Conservation (phyloP, 208 protist species). For the Crithidia bombi region DNA sequence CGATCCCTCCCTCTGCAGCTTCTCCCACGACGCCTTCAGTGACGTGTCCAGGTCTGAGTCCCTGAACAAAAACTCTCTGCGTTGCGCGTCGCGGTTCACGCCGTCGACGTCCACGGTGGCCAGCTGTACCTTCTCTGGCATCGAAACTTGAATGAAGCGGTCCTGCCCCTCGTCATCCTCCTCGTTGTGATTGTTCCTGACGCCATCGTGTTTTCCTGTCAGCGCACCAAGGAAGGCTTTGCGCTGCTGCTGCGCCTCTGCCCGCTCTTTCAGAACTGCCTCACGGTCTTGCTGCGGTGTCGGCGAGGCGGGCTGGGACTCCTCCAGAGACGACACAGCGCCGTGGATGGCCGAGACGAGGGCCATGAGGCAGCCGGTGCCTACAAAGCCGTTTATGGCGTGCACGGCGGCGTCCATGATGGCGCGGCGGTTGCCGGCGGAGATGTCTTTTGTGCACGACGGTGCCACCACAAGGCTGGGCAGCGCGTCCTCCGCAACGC, state of each 20-base stretch:
- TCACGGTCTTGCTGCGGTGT: conserved; percentile 17
- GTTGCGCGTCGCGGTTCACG: conserved; percentile 33
- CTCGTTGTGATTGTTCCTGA: conserved; percentile 4
- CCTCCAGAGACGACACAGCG: conserved; percentile 41
- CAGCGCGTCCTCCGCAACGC: conserved; percentile 14
- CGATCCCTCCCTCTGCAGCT: conserved; percentile 52
- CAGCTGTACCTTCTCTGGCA: conserved; percentile 75
- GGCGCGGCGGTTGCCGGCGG: conserved; percentile 50
- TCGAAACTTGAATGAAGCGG: conserved; percentile 48
- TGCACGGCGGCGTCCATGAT: conserved; percentile 78
- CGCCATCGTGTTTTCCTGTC: conserved; percentile 35
- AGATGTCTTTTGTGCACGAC: conserved; percentile 69
- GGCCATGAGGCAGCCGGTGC: conserved; percentile 66
- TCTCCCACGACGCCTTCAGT: conserved; percentile 66
- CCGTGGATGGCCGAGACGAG: conserved; percentile 75
- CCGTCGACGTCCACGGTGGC: conserved; percentile 55
- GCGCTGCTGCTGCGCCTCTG: conserved; percentile 56
- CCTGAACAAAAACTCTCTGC: conserved; percentile 50
- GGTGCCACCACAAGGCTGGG: conserved; percentile 46
- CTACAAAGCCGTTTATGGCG: conserved; percentile 69
- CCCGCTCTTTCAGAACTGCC: conserved; percentile 32
- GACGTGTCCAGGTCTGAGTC: conserved; percentile 43
- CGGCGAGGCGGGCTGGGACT: conserved; percentile 16
- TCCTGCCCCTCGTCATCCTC: conserved; percentile 57
- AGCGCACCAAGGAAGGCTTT: conserved; percentile 74